Percentiles rank a stretch among this genome's conserved stretches.
These are phyloP conservation scores for Euphrasia confusa DNA, from an alignment of 257 asterid genomes.

Conservation along the genomic window DNA sequence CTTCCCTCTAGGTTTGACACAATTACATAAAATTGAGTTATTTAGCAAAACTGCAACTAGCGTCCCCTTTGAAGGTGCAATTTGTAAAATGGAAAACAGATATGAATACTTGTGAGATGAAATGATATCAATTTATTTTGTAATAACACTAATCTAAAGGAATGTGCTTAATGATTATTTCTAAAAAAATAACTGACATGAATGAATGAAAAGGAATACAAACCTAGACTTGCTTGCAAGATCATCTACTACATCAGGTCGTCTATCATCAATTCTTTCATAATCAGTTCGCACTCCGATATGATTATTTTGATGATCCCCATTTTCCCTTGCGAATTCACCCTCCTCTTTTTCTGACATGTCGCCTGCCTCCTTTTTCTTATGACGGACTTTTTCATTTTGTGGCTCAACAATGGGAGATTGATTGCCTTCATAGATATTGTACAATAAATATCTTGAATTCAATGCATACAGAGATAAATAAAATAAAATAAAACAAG, in stretches of 20 bases:
- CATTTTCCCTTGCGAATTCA: constrained; percentile 82
- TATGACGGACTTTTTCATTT: constrained; percentile 33
- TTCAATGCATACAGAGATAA: neutral
- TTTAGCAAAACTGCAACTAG: neutral
- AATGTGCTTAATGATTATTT: neutral
- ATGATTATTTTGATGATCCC: constrained; percentile 69
- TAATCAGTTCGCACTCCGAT: constrained; percentile 42
- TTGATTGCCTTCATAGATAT: constrained; percentile 33
- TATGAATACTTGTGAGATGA: neutral
- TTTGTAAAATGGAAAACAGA: neutral
- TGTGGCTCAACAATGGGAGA: constrained; percentile 47
- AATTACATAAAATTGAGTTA: neutral
- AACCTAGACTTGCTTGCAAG: constrained; percentile 84
- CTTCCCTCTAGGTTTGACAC: neutral
- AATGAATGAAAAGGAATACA: constrained; percentile 21
- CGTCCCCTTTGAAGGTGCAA: neutral
- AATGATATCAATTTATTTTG: neutral
- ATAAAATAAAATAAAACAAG: constrained; percentile 9
- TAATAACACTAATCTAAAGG: constrained; percentile 1
- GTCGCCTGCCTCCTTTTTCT: constrained; percentile 43
- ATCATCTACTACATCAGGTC: constrained; percentile 69
- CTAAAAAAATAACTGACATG: constrained; percentile 31
- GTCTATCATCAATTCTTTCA: constrained; percentile 51
- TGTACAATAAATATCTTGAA: constrained; percentile 12
- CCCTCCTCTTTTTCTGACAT: constrained; percentile 69